These are phyloP conservation scores for Iris macrosiphon DNA, from an alignment of 106 monocot genomes.

Conservation along the genomic window DNA sequence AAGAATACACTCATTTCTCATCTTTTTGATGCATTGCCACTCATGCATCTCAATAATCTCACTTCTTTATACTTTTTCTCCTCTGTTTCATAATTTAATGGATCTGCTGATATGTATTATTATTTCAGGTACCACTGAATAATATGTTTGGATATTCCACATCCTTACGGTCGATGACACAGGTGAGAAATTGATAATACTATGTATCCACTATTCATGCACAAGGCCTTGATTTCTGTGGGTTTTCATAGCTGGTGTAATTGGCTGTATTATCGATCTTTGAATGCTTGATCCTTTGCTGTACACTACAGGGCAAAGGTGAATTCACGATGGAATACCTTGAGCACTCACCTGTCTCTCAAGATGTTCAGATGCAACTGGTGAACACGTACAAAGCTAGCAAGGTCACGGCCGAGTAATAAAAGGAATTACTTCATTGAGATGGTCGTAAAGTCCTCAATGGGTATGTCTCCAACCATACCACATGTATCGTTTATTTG, in stretches of 20 bases:
- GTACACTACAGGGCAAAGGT: conserved; percentile 71
- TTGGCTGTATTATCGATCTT: not conserved
- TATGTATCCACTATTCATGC: not conserved
- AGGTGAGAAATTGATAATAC: conserved; percentile 29
- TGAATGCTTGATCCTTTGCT: not conserved
- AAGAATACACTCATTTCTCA: too few relatives aligned
- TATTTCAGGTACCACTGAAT: conserved; percentile 84
- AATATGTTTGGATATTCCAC: conserved; percentile 99
- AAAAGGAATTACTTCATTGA: not conserved
- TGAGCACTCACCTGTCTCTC: conserved; percentile 75
- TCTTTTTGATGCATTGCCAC: too few relatives aligned
- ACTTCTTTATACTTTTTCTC: too few relatives aligned
- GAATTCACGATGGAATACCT: conserved; percentile 99
- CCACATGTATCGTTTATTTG: too few relatives aligned
- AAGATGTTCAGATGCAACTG: conserved; percentile 83
- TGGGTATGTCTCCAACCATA: too few relatives aligned
- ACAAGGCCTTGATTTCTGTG: not conserved
- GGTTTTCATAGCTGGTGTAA: not conserved
- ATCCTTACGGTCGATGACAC: conserved; percentile 91
- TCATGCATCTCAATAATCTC: too few relatives aligned
- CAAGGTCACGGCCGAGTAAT: conserved; percentile 46
- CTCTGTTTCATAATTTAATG: too few relatives aligned
- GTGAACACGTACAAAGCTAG: conserved; percentile 68
- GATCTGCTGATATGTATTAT: not conserved
- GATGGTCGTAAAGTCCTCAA: too few relatives aligned